Conservation (phyloP, 768 basidiomycete genomes). For the Podaxis mareebaensis region DNA sequence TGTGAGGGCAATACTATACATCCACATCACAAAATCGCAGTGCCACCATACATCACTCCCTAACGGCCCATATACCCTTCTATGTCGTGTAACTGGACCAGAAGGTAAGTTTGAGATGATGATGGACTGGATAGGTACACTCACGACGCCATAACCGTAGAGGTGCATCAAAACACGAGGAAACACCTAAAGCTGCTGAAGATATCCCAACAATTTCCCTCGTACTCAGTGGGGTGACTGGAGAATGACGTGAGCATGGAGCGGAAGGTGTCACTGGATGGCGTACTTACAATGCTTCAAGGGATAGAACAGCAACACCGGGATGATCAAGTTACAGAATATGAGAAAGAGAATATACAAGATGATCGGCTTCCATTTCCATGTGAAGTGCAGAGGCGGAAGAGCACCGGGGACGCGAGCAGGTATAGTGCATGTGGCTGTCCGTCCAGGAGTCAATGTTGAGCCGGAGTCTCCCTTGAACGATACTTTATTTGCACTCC, state of each 20-base stretch:
- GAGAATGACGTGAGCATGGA: not conserved
- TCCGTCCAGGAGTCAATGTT: not conserved
- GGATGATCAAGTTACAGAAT: constrained; percentile 29
- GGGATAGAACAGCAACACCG: constrained; percentile 29
- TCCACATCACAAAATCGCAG: constrained; percentile 35
- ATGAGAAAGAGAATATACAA: constrained; percentile 28
- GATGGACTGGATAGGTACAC: constrained; percentile 8
- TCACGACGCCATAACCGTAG: constrained; percentile 29
- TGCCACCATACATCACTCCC: constrained; percentile 31
- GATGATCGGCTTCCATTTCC: constrained; percentile 21
- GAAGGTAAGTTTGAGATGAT: not conserved
- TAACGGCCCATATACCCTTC: constrained; percentile 27
- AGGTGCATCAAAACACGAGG: constrained; percentile 32
- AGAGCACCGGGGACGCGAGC: not conserved
- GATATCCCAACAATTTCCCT: constrained; percentile 30
- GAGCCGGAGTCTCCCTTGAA: not conserved
- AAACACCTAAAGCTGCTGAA: constrained; percentile 30
- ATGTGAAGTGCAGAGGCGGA: constrained; percentile 22
- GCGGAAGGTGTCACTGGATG: not conserved
- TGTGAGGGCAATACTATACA: constrained; percentile 28
- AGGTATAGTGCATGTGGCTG: not conserved
- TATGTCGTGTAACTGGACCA: constrained; percentile 23
- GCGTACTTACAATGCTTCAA: constrained; percentile 24
- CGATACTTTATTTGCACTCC: not conserved
- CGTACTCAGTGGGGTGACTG: constrained; percentile 25